Evolutionary conservation across 208 protist genomes (phyloP).

Genomic region (Trypanosoma boissoni): DNA sequence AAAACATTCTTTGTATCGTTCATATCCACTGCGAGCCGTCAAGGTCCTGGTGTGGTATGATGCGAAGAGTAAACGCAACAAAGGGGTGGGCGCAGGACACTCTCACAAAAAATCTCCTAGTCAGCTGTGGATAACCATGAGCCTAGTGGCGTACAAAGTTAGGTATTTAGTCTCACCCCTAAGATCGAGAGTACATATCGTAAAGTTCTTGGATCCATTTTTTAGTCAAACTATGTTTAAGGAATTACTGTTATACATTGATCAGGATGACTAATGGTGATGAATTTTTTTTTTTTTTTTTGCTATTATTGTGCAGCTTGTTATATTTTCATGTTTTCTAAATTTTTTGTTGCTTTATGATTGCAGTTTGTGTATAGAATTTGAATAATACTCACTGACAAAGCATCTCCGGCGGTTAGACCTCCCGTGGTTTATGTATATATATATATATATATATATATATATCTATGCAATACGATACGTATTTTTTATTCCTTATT

Average conservation of each 20-base stretch:
- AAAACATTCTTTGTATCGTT: not conserved
- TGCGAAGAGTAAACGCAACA: not conserved
- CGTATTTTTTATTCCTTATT: no score
- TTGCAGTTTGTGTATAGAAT: no score
- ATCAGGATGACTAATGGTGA: not conserved
- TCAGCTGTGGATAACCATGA: not conserved
- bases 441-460: no score
- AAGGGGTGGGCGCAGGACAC: not conserved
- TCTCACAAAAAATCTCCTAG: not conserved
- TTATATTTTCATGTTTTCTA: slow-evolving; percentile 8
- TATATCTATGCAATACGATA: no score
- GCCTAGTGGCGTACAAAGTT: not conserved
- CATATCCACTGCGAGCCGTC: not conserved
- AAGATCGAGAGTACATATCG: not conserved
- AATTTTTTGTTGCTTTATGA: slow-evolving; percentile 21
- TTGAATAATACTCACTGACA: no score
- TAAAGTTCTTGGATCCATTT: not conserved
- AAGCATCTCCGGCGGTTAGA: no score
- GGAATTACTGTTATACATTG: not conserved
- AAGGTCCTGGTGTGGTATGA: slow-evolving; percentile 1
- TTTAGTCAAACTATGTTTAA: not conserved
- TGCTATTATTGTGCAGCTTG: not conserved
- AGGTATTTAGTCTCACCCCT: not conserved
- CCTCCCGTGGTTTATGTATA: no score
- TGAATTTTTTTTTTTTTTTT: slow-evolving; percentile 12